A percentile compares a stretch with the other conserved stretches of the same genome.
Evolutionary conservation across 495 filamentous ascomycete species (phyloP).

Genomic region (Penicillium simplicissimum): DNA sequence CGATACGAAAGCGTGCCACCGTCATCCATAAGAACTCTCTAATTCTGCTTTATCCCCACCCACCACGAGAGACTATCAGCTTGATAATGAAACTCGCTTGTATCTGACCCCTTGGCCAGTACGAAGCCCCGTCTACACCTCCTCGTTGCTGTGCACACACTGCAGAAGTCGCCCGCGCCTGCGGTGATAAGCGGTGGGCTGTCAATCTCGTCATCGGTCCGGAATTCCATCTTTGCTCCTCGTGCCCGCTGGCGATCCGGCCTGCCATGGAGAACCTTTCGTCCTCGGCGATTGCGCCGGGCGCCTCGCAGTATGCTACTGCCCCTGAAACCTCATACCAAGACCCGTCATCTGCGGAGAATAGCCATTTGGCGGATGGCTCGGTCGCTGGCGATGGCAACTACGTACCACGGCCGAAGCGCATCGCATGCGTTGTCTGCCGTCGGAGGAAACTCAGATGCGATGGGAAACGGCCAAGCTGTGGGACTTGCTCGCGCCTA

Average conservation of each 20-base stretch:
- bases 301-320: conserved; percentile 48
- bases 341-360: conserved; percentile 34
- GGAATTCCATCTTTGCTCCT: conserved; percentile 14
- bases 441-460: conserved; percentile 88
- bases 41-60: conserved; percentile 16
- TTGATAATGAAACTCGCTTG: conserved; percentile 15
- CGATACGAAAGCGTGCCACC: conserved; percentile 12
- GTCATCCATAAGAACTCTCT: conserved; percentile 22
- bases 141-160: conserved; percentile 4
- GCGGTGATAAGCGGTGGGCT: conserved; percentile 14
- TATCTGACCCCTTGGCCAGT: conserved; percentile 11
- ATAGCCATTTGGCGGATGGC: conserved; percentile 32
- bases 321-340: conserved; percentile 29
- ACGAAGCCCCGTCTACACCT: conserved; percentile 4
- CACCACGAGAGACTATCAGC: neutral
- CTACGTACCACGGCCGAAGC: conserved; percentile 78
- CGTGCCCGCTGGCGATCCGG: conserved; percentile 6
- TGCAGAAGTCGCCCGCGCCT: conserved; percentile 2
- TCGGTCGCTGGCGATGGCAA: conserved; percentile 54
- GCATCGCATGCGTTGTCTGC: conserved; percentile 96
- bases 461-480: conserved; percentile 73
- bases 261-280: conserved; percentile 26
- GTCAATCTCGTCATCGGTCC: conserved; percentile 16
- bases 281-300: conserved; percentile 43
- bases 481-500: conserved; percentile 86